Evolutionary conservation across 1,139 yeast species (phyloP), one percentile per base, ranked within the genome.

Genomic region (Geotrichum carabidarum): DNA sequence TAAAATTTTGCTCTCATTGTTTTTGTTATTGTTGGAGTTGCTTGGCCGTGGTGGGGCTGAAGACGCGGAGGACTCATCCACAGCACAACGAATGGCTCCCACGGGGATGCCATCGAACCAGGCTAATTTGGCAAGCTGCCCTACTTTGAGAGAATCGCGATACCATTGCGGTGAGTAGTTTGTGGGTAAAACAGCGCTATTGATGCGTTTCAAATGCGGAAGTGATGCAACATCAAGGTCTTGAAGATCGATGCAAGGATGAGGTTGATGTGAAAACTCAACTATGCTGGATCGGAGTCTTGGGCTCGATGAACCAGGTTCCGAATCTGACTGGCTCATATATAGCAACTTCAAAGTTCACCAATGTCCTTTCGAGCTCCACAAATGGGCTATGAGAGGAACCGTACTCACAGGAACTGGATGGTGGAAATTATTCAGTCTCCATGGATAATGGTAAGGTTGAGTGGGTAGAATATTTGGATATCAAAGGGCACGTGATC

Each of bases 11-110:
- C 14, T n/a, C 4, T 11, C 14, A n/a, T 34, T 34, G 3, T 34
- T 4, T 12, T 11, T n/a, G 12, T 11, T 34, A 3, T 22, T 22
- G 27, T 22, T 5, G 27, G 27, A 22, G 27, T 22, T 22, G 27
- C 4, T 22, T 22, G 27, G 27, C 27, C 27, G 3, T 22, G 27
- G 27, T 34, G 37, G 37, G 12, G 37, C 37, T 34, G 37, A 11
- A 2, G 37, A 34, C 37, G 14, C 14, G 12, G 3, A 4, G 37
- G 37, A 34, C 65, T 1, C 80, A 79, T 78, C 68, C 2, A 73
- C 62, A 12, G 67, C 63, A 58, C 63, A 71, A 58, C 65, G 80
- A 36, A 86, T 72, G 1, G 82, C 84, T 2, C 91, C 95, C 4
- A 87, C 89, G 11, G 94, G 12, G 15, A 31, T 31, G 30, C 22